Percentiles rank a stretch among this genome's conserved stretches.
Evolutionary conservation across 2,329 filamentous ascomycete genomes (phyloP).

Genomic region (Hypoxylon sp.): DNA sequence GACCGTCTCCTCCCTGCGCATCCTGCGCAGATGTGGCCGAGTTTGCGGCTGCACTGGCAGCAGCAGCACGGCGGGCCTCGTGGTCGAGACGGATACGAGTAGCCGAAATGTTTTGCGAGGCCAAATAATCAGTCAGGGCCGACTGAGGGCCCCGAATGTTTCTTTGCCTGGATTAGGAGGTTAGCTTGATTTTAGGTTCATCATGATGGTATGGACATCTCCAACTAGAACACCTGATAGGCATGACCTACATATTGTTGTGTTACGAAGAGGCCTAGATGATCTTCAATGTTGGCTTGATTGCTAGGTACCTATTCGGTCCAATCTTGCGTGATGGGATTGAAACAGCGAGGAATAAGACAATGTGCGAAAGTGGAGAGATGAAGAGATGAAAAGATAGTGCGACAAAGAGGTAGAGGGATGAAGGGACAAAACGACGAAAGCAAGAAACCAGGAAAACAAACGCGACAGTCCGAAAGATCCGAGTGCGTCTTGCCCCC

Average conservation of each 20-base stretch:
- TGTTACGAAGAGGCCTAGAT: not conserved
- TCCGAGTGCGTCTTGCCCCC: too few relatives aligned
- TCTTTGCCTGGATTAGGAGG: conserved; percentile 38
- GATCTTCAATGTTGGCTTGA: not conserved
- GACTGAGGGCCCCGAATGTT: conserved; percentile 52
- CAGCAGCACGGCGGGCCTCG: conserved; percentile 41
- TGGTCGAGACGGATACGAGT: conserved; percentile 45
- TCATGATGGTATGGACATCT: not conserved
- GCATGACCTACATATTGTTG: conserved; percentile 42
- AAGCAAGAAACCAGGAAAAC: not conserved
- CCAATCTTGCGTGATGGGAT: too few relatives aligned
- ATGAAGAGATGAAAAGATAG: conserved; percentile 2
- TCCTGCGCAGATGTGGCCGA: conserved; percentile 10
- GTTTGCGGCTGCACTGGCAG: conserved; percentile 26
- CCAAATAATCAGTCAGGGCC: conserved; percentile 53
- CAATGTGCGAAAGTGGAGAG: not conserved
- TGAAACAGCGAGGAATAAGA: too few relatives aligned
- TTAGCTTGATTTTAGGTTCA: conserved; percentile 1
- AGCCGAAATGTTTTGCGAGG: conserved; percentile 53
- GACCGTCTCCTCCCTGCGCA: conserved; percentile 26
- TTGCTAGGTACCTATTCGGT: too few relatives aligned
- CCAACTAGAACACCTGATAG: not conserved
- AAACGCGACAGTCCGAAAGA: too few relatives aligned
- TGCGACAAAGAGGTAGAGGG: not conserved
- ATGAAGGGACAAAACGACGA: not conserved